Evolutionary conservation across 2,329 filamentous ascomycete species (phyloP), one percentile per base, ranked within the genome.

Genomic region (Sclerotinia nivalis): DNA sequence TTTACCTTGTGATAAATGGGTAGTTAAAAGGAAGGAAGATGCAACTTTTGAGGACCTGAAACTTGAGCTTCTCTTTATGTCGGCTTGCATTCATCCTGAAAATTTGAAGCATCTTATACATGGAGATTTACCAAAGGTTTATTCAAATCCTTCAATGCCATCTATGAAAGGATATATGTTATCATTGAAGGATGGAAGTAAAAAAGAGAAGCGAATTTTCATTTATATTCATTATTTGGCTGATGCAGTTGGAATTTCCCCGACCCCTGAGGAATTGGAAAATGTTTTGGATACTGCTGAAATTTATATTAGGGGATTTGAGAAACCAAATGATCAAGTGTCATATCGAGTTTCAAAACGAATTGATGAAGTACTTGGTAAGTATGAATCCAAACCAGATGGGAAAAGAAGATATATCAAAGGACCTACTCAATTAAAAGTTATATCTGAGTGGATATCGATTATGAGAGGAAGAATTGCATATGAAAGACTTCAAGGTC

Each of bases 1-100:
- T 9, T 62, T 62, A 22, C 59, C 59, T 20, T 62, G 59, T 28
- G 59, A 62, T 47, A 47, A 45, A 13, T 47, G 59, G 59, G 59
- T 62, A 6, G 22, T 7, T 28, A 62, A 62, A 28, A 13, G 59
- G 20, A 62, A 31, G 15, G 25, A 20, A 22, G 28, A 31, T 62
- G 22, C 20, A 1, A 25, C 45, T 25, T 7, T 62, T 28, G 37
- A 62, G 40, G 37, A 20, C 4, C 15, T 62, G 25, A 25, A 45
- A 10, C 20, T 45, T 22, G 43, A 28, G 18, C 28, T 62, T 0
- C 12, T 34, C 28, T 62, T 62, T 20, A 62, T 62, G 59, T 28
- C 59, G 6, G 37, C 43, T 25, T 28, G 37, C 18, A 62, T 62
- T 49, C 37, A 62, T 49, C 43, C 37, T 28, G 37, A 47, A 25